These are phyloP conservation scores for Lepidium campestre DNA, from an alignment of 441 rosid genomes.

Conservation along the genomic window DNA sequence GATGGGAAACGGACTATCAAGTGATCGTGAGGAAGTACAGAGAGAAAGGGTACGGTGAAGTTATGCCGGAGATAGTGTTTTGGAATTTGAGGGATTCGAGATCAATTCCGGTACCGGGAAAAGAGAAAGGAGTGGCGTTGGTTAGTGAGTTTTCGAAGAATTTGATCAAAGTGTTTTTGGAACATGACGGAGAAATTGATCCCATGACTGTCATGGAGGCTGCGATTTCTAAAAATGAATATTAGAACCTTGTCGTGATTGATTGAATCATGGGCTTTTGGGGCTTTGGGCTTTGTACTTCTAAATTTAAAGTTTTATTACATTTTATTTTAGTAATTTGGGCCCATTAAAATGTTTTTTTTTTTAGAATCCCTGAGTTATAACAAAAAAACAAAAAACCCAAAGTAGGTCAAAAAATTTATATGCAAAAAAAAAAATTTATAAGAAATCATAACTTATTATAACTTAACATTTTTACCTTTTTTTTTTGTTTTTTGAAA, in stretches of 20 bases:
- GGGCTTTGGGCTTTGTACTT: background rate
- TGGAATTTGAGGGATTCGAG: constrained; percentile 60
- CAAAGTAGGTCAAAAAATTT: too few species aligned
- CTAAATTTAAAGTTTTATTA: too few species aligned
- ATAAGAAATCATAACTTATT: too few species aligned
- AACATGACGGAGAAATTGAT: constrained; percentile 27
- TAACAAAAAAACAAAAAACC: too few species aligned
- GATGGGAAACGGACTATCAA: constrained; percentile 44
- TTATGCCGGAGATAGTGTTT: constrained; percentile 47
- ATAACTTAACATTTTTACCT: too few species aligned
- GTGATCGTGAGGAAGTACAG: constrained; percentile 34
- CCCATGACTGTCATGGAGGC: constrained; percentile 39
- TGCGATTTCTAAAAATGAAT: constrained; percentile 42
- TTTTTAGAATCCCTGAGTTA: too few species aligned
- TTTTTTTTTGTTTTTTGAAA: too few species aligned
- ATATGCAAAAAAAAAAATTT: too few species aligned
- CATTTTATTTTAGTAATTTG: too few species aligned
- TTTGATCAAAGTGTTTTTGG: constrained; percentile 47
- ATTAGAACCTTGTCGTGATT: constrained; percentile 28
- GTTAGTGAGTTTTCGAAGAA: constrained; percentile 64
- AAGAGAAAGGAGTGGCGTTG: constrained; percentile 43
- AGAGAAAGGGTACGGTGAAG: constrained; percentile 40
- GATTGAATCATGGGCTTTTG: background rate
- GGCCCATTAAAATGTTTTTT: too few species aligned
- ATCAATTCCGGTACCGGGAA: constrained; percentile 44